phyloP scores from a whole-genome alignment of 2,329 filamentous ascomycete genomes.

The Lasiodiplodia theobromae region DNA sequence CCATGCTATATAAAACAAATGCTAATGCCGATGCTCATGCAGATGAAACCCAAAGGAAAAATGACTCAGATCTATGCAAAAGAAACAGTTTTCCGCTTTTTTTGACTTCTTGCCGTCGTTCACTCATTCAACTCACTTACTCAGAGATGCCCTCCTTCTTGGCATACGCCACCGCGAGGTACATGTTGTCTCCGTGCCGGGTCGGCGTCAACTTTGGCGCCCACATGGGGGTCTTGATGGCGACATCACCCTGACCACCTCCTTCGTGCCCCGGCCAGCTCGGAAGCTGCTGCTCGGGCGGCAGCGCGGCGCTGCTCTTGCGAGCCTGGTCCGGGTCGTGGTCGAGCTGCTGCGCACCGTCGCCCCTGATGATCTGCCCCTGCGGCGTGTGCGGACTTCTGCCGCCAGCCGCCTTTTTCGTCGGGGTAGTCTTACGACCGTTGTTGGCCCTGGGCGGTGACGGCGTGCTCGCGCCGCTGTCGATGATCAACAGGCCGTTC shows the following conservation, averaged over 20 bases:
- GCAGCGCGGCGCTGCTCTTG: slow-evolving; percentile 19
- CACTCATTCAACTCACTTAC: not conserved
- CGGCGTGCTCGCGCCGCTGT: slow-evolving; percentile 37
- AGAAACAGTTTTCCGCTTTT: not conserved
- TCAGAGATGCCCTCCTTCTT: slow-evolving; percentile 7
- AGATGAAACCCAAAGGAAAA: not conserved
- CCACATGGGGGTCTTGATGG: slow-evolving; percentile 57
- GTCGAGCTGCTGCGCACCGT: slow-evolving; percentile 14
- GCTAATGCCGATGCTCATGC: not conserved
- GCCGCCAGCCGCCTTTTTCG: slow-evolving; percentile 7
- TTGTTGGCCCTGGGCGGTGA: slow-evolving; percentile 31
- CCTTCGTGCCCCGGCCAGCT: not conserved
- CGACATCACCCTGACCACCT: slow-evolving; percentile 2
- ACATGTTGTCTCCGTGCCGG: slow-evolving; percentile 70
- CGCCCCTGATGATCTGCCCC: slow-evolving; percentile 32
- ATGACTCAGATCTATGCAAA: not conserved
- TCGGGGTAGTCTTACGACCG: slow-evolving; percentile 31
- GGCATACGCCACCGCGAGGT: slow-evolving; percentile 50
- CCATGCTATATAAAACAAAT: slow-evolving; percentile 1
- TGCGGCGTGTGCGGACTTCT: slow-evolving; percentile 34
- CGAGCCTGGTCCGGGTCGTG: slow-evolving; percentile 16
- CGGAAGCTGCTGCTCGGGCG: not conserved
- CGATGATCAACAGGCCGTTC: slow-evolving; percentile 42
- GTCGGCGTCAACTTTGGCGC: slow-evolving; percentile 71
- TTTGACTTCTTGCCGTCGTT: not conserved